These are phyloP conservation scores for Gossypium lobatum DNA, from an alignment of 441 rosid genomes.

Conservation along the genomic window DNA sequence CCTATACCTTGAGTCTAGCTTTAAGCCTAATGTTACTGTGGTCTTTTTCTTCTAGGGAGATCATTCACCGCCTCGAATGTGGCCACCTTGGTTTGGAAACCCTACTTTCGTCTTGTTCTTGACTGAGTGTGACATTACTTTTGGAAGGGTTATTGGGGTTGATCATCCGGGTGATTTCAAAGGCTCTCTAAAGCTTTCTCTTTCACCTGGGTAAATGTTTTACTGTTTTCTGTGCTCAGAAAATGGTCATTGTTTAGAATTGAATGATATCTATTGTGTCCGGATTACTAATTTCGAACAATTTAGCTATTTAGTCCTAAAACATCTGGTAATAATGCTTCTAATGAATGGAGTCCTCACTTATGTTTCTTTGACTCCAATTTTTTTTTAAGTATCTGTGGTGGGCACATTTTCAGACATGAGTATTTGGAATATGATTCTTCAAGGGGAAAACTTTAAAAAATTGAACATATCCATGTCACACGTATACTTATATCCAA, in stretches of 20 bases:
- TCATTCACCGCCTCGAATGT: constrained; percentile 77
- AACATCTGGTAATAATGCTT: background rate
- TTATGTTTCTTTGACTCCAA: background rate
- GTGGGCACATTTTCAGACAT: background rate
- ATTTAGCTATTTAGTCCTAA: background rate
- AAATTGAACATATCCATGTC: background rate
- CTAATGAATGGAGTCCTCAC: background rate
- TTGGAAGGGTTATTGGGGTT: constrained; percentile 53
- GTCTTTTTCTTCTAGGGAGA: constrained; percentile 49
- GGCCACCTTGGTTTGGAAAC: constrained; percentile 72
- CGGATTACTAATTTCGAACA: background rate
- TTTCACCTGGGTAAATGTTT: constrained; percentile 64
- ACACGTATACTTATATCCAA: background rate
- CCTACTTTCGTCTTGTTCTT: constrained; percentile 60
- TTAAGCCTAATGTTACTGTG: background rate
- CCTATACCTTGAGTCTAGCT: background rate
- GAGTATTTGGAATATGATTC: background rate
- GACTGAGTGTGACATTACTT: constrained; percentile 78
- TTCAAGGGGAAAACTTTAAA: background rate
- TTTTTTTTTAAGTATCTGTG: background rate
- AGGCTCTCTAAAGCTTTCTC: constrained; percentile 76
- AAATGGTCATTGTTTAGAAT: background rate
- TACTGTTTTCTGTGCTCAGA: background rate
- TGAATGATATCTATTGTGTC: background rate
- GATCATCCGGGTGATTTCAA: constrained; percentile 73